phyloP scores from a whole-genome alignment of 768 basidiomycete genomes.

The Strobilomyces dryophilus region DNA sequence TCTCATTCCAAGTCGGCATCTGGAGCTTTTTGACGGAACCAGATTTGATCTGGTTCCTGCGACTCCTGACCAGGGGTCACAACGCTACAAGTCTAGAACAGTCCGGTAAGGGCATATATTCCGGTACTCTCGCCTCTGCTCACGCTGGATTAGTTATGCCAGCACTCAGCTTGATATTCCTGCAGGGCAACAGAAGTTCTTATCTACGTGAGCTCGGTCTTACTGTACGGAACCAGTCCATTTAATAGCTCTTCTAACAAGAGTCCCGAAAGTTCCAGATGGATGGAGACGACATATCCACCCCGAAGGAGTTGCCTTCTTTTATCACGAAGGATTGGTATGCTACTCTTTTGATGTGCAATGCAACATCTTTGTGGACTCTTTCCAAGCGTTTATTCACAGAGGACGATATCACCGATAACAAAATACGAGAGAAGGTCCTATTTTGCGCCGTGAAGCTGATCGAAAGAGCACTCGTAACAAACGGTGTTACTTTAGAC shows the following conservation, averaged over 20 bases:
- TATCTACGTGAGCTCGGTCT: constrained; percentile 5
- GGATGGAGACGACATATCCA: constrained; percentile 12
- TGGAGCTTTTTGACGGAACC: neutral
- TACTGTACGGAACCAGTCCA: neutral
- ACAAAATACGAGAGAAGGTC: neutral
- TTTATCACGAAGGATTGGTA: constrained; percentile 13
- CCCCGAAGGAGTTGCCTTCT: constrained; percentile 11
- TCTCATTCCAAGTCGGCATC: neutral
- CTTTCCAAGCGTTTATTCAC: constrained; percentile 14
- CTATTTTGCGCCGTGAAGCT: constrained; percentile 5
- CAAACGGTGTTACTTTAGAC: neutral
- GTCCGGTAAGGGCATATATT: neutral
- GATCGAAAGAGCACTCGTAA: constrained; percentile 1
- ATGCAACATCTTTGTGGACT: neutral
- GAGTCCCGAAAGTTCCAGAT: neutral
- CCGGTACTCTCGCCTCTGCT: neutral
- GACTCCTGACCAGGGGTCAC: constrained; percentile 10
- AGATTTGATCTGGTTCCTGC: neutral
- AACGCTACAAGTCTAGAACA: constrained; percentile 5
- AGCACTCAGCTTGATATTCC: neutral
- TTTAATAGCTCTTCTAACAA: neutral
- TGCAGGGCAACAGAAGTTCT: constrained; percentile 4
- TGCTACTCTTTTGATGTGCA: neutral
- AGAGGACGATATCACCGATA: constrained; percentile 4
- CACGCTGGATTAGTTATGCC: neutral